Percentiles rank a stretch among this genome's conserved stretches.
These are phyloP conservation scores for Neopestalotiopsis sp. DNA, from an alignment of 2,329 filamentous ascomycete genomes.

Conservation along the genomic window DNA sequence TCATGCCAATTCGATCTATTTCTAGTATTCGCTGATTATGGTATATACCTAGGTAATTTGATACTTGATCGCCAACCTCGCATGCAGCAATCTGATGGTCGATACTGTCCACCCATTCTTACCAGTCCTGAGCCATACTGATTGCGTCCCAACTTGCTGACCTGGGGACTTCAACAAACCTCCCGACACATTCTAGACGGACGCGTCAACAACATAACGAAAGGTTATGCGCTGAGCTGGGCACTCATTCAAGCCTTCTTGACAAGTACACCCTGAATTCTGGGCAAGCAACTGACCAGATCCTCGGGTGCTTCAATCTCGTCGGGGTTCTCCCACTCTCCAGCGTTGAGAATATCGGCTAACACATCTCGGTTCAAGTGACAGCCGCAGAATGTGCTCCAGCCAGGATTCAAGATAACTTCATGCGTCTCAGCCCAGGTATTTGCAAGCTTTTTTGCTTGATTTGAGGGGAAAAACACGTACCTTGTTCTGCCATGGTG, in stretches of 20 bases:
- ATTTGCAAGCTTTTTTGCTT: neutral
- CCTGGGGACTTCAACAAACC: too few relatives aligned
- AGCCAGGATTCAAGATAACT: constrained; percentile 37
- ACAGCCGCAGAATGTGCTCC: constrained; percentile 38
- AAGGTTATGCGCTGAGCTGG: too few relatives aligned
- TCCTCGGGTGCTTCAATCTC: constrained; percentile 34
- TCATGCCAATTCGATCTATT: too few relatives aligned
- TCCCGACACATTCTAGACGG: too few relatives aligned
- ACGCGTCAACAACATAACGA: too few relatives aligned
- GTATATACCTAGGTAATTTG: too few relatives aligned
- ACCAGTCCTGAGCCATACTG: too few relatives aligned
- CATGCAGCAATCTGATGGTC: too few relatives aligned
- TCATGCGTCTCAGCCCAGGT: constrained; percentile 19
- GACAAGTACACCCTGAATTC: constrained; percentile 37
- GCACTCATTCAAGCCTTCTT: constrained; percentile 36
- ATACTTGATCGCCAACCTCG: too few relatives aligned
- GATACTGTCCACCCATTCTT: too few relatives aligned
- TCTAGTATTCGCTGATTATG: too few relatives aligned
- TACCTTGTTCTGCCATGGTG: constrained; percentile 38
- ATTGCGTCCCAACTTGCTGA: too few relatives aligned
- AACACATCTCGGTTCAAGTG: constrained; percentile 34
- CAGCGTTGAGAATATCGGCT: constrained; percentile 33
- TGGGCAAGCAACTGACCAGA: constrained; percentile 35
- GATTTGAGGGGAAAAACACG: constrained; percentile 15
- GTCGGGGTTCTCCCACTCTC: constrained; percentile 39